Percentiles rank a stretch among this genome's conserved stretches.
These are phyloP conservation scores for Heliamphora pulchella DNA, from an alignment of 179 eudicot genomes.

Conservation along the genomic window DNA sequence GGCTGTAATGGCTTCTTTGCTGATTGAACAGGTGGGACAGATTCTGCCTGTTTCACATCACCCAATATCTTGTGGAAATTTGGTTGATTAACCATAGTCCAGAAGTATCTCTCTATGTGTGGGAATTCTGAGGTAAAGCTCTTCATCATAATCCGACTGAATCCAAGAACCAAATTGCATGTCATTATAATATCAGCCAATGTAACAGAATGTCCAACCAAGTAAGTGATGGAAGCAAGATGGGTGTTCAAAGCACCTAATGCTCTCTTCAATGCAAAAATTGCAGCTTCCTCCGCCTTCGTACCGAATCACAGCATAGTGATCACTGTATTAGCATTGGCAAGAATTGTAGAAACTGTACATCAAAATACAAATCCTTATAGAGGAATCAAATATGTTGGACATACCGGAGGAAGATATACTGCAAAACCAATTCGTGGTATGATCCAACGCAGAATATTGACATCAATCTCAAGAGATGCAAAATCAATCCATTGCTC, in stretches of 20 bases:
- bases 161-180: slow-evolving; percentile 25
- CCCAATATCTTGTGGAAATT: slow-evolving; percentile 29
- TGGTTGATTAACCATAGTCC: slow-evolving; percentile 41
- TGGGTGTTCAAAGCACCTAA: slow-evolving; percentile 21
- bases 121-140: slow-evolving; percentile 36
- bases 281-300: slow-evolving; percentile 23
- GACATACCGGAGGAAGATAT: slow-evolving; percentile 15
- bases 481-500: slow-evolving; percentile 16
- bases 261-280: slow-evolving; percentile 23
- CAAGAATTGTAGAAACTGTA: neutral
- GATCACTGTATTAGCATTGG: neutral
- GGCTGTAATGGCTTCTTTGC: slow-evolving; percentile 18
- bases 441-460: slow-evolving; percentile 5
- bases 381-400: neutral
- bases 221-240: slow-evolving; percentile 26
- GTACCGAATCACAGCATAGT: neutral
- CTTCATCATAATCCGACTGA: slow-evolving; percentile 24
- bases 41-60: slow-evolving; percentile 25
- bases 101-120: slow-evolving; percentile 36
- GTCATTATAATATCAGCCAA: slow-evolving; percentile 28
- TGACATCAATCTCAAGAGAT: slow-evolving; percentile 15
- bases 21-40: slow-evolving; percentile 20
- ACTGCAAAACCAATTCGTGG: slow-evolving; percentile 12
- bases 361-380: neutral
- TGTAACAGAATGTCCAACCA: slow-evolving; percentile 25